phyloP scores from a whole-genome alignment of 257 asterid species.

The Paulownia fortunei region DNA sequence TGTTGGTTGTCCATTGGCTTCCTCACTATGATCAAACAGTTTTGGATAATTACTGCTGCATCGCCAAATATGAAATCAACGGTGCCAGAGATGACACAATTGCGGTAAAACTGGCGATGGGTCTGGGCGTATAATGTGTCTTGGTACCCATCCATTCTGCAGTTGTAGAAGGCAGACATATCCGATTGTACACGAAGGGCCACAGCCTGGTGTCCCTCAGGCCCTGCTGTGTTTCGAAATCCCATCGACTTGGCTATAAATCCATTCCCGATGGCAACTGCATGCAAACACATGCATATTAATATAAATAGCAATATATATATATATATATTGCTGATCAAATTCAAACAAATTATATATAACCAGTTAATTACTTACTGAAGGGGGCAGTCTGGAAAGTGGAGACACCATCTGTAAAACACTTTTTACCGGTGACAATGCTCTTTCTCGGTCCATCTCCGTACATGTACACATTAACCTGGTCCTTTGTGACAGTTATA shows the following conservation, averaged over 20 bases:
- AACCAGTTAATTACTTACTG: conserved; percentile 19
- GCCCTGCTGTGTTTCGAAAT: conserved; percentile 52
- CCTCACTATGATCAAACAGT: conserved; percentile 46
- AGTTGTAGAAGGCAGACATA: conserved; percentile 51
- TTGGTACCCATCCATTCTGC: conserved; percentile 54
- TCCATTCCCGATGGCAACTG: conserved; percentile 46
- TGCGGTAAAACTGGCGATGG: conserved; percentile 53
- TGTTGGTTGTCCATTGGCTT: conserved; percentile 54
- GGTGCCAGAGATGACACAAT: conserved; percentile 55
- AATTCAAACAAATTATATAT: background rate
- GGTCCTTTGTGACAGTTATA: conserved; percentile 38
- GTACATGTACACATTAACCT: conserved; percentile 45
- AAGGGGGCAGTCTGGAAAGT: conserved; percentile 48
- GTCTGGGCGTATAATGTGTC: conserved; percentile 48
- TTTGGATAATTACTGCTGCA: conserved; percentile 36
- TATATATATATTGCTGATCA: no score
- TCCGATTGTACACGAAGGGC: conserved; percentile 54
- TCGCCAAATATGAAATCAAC: conserved; percentile 59
- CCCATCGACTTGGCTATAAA: conserved; percentile 55
- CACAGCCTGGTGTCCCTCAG: conserved; percentile 59
- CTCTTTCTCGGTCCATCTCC: conserved; percentile 54
- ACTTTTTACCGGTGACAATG: conserved; percentile 48
- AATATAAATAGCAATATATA: background rate
- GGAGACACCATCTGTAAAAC: conserved; percentile 37
- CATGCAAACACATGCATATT: background rate